Conservation (phyloP, 331 rosid species). For the Stylosanthes scabra region DNA sequence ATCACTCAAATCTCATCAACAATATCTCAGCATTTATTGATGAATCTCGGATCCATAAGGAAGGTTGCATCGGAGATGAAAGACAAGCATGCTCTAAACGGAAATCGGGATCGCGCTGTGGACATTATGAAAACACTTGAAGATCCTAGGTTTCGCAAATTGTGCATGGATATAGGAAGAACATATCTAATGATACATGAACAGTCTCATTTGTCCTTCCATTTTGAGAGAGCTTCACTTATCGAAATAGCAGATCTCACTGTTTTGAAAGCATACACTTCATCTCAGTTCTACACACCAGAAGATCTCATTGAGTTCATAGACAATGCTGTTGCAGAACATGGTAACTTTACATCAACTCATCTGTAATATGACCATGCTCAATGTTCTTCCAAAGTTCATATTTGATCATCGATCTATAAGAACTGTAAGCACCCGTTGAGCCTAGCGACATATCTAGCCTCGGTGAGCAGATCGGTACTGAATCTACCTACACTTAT, state of each 20-base stretch:
- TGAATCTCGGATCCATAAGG: slow-evolving; percentile 62
- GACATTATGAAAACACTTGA: slow-evolving; percentile 54
- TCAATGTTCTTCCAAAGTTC: slow-evolving; percentile 19
- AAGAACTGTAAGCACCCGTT: too few species aligned
- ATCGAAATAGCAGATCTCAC: slow-evolving; percentile 45
- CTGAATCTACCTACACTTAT: too few species aligned
- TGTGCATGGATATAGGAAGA: slow-evolving; percentile 54
- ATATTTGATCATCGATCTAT: slow-evolving; percentile 5
- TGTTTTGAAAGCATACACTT: slow-evolving; percentile 44
- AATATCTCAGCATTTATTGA: slow-evolving; percentile 55
- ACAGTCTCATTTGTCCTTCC: slow-evolving; percentile 35
- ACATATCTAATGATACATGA: slow-evolving; percentile 52
- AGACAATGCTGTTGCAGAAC: slow-evolving; percentile 46
- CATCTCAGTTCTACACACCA: slow-evolving; percentile 53
- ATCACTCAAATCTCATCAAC: slow-evolving; percentile 34
- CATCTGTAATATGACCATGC: slow-evolving; percentile 1
- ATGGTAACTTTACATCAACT: slow-evolving; percentile 22
- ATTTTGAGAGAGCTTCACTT: slow-evolving; percentile 38
- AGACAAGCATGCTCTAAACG: slow-evolving; percentile 55
- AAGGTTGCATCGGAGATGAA: slow-evolving; percentile 56
- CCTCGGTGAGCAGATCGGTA: too few species aligned
- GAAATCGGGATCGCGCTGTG: slow-evolving; percentile 50
- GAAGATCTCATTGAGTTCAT: slow-evolving; percentile 68
- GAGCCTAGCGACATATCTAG: too few species aligned
- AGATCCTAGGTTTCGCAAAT: slow-evolving; percentile 58